Base-by-base conservation (phyloP, 345 rosid species). In the Moricandia arvensis region DNA sequence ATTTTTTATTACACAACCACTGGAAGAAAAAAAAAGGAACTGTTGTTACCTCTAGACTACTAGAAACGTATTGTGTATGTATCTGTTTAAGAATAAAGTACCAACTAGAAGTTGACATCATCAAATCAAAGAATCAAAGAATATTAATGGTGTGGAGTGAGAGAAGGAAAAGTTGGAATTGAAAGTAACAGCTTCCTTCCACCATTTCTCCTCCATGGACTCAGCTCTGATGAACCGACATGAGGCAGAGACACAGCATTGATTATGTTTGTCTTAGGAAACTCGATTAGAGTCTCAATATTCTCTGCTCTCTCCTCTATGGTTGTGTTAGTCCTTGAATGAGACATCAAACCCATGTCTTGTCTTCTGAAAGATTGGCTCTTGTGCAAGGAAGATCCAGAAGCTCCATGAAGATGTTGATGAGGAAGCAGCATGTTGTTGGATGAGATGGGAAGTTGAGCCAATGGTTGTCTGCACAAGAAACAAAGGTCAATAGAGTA, bases 131-230 rank as follows among this genome's bases (percentile, higher is more conserved):
- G 55, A 79, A 73, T 63, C 13, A 73, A 78, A 78, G 65, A 68
- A 73, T 73, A 71, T 38, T 11, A 73, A 17, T 57, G 34, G 45
- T 53, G 62, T 35, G 90, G 90, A 75, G 96, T 87, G 82, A 95
- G 97, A 9, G 99, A 90, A 71, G 99, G 97, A 79, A 96, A 96
- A 5, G 98, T 85, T 4, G 98, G 98, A 71, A 93, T 88, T 24
- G 97, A 96, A 64, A 86, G 90, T 68, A 96, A 75, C 86, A 96
- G 76, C 85, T 88, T 96, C 82, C 31, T 55, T 86, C 97, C 85
- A 65, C 98, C 94, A 34, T 90, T 63, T 47, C 37, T 85, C 83
- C 86, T 79, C 45, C 58, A 66, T 63, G 17, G 79, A 88, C 91
- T 21, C 13, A 18, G 8, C 30, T 54, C 59, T 53, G 59, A 17